These are phyloP conservation scores for Pseudoscleropodium purum DNA, from an alignment of 225 moss, liverwort and hornwort species.

Conservation along the genomic window DNA sequence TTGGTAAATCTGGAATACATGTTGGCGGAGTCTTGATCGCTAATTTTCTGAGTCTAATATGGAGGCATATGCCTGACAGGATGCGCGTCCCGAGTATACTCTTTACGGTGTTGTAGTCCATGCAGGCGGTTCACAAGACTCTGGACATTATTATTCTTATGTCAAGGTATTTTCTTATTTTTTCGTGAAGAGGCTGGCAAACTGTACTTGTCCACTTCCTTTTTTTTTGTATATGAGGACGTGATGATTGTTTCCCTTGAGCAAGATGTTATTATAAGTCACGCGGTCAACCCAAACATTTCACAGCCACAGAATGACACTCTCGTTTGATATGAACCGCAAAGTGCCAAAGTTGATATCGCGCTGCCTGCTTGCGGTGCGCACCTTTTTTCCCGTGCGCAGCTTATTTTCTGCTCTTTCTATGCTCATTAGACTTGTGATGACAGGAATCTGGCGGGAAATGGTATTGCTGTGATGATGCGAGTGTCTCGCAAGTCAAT, in stretches of 20 bases:
- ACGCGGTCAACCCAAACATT: not conserved
- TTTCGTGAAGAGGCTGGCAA: not conserved
- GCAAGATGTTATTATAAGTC: not conserved
- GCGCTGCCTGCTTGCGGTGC: not conserved
- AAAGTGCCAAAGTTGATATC: not conserved
- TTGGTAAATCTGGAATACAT: not conserved
- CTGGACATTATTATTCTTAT: slow-evolving; percentile 79
- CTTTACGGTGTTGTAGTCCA: slow-evolving; percentile 76
- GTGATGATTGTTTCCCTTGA: not conserved
- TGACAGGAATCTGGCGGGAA: slow-evolving; percentile 65
- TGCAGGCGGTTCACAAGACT: slow-evolving; percentile 71
- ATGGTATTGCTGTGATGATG: slow-evolving; percentile 82
- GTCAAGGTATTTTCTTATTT: slow-evolving; percentile 45
- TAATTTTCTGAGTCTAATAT: slow-evolving; percentile 1
- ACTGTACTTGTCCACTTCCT: not conserved
- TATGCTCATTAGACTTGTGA: not conserved
- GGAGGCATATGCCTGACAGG: slow-evolving; percentile 27
- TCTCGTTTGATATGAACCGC: not conserved
- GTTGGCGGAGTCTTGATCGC: not conserved
- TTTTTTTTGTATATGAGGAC: not conserved
- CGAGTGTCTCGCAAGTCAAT: slow-evolving; percentile 49
- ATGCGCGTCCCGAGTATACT: slow-evolving; percentile 74
- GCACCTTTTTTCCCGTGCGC: not conserved
- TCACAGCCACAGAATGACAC: not conserved
- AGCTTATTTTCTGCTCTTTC: not conserved